These are phyloP conservation scores for Schizosaccharomyces osmophilus DNA, from an alignment of 805 yeast genomes.

Conservation along the genomic window DNA sequence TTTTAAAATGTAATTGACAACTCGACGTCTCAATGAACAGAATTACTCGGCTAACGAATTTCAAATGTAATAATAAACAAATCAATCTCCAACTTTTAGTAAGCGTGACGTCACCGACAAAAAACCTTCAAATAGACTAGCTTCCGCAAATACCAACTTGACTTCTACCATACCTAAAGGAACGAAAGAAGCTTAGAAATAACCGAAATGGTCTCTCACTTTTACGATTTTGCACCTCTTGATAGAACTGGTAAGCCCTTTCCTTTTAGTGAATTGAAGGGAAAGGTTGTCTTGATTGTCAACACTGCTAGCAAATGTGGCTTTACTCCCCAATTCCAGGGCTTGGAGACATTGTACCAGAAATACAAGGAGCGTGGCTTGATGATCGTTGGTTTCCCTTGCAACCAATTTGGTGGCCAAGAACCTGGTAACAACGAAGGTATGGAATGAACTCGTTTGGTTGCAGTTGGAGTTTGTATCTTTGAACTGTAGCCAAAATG, in stretches of 20 bases:
- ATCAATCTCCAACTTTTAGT: too few species aligned
- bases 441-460: background rate
- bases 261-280: constrained; percentile 37
- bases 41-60: too few species aligned
- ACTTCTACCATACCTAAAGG: too few species aligned
- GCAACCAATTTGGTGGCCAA: constrained; percentile 71
- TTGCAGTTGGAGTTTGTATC: background rate
- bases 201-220: constrained; percentile 8
- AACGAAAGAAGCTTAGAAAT: background rate
- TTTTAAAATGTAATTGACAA: too few species aligned
- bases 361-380: constrained; percentile 41
- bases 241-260: constrained; percentile 36
- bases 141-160: too few species aligned
- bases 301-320: constrained; percentile 55
- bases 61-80: too few species aligned
- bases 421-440: constrained; percentile 44
- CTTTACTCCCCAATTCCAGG: constrained; percentile 53
- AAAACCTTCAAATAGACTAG: too few species aligned
- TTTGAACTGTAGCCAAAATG: background rate
- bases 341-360: constrained; percentile 41
- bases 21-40: too few species aligned
- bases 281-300: constrained; percentile 61
- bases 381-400: constrained; percentile 61
- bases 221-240: constrained; percentile 43
- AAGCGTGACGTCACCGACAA: too few species aligned